Base-by-base conservation (phyloP, 192 early-diverging fungal genomes). In the Chytriomyces confervae region DNA sequence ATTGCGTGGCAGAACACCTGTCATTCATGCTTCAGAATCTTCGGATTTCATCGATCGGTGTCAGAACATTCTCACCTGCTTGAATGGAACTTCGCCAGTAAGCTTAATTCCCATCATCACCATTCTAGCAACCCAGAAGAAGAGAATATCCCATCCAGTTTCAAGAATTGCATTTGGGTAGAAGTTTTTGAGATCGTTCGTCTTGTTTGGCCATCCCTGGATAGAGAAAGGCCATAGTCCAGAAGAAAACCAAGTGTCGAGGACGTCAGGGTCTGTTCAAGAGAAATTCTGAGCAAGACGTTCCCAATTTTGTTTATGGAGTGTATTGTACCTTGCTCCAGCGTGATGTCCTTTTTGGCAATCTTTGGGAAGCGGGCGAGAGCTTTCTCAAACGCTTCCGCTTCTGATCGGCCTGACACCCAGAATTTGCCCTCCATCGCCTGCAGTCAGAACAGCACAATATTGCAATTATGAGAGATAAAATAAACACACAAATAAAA, bases 81-180 rank as follows among this genome's bases (percentile, higher is more conserved):
- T 88, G 85, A 99, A 99, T 3, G 98, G 98, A 62, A 95, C 91
- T 80, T 96, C 79, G n/a, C 96, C 96, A 10, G 96, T 99, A 64
- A 98, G 85, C 78, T 97, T 94, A 68, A 95, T 93, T 79, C 95
- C 94, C 75, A 99, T 83, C 98, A 99, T 99, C 50, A 99, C 95
- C 98, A 99, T 99, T 72, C 98, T 90, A 13, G 96, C 96, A 62
- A 98, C 96, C 98, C 98, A 99, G 91, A 97, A 98, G 92, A 98
- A 98, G 73, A 99, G 81, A 84, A 99, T 99, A 85, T 99, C 98
- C 92, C 94, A 94, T 11, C 98, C 98, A 75, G 96, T 99, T 86
- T 99, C 98, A 29, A 99, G 86, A 29, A 99, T 77, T 4, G 90
- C 84, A 63, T 95, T 94, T 7, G 98, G 98, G 82, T 95, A 99